These are phyloP conservation scores for Colletotrichum australisinense DNA, from an alignment of 2,329 filamentous ascomycete species.

Conservation along the genomic window DNA sequence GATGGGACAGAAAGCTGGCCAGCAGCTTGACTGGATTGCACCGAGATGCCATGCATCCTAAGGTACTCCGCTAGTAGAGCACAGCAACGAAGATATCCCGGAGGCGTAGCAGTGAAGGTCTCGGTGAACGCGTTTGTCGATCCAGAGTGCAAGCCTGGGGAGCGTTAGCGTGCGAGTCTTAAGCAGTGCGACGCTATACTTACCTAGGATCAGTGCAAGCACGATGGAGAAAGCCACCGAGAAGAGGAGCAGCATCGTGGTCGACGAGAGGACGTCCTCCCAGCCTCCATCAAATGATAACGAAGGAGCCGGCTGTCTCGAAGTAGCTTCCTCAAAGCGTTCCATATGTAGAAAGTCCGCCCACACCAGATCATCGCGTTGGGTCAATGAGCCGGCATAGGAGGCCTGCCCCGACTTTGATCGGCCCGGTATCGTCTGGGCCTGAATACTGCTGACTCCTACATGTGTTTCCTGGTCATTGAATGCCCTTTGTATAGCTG, in stretches of 20 bases:
- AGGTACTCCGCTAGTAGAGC: slow-evolving; percentile 24
- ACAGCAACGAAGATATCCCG: slow-evolving; percentile 21
- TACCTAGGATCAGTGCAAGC: slow-evolving; percentile 24
- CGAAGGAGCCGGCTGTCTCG: not conserved
- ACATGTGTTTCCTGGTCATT: slow-evolving; percentile 12
- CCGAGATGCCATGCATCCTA: not conserved
- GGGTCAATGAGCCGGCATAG: not conserved
- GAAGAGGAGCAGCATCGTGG: slow-evolving; percentile 35
- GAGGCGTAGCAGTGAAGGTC: not conserved
- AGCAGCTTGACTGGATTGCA: not conserved
- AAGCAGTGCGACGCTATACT: not conserved
- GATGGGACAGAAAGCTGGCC: not conserved
- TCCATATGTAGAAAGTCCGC: slow-evolving; percentile 31
- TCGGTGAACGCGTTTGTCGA: not conserved
- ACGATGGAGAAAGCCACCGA: slow-evolving; percentile 35
- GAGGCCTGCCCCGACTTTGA: not conserved
- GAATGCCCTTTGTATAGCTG: slow-evolving; percentile 26
- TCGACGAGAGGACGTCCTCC: slow-evolving; percentile 32
- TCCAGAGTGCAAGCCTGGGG: slow-evolving; percentile 7
- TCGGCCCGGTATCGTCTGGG: slow-evolving; percentile 16
- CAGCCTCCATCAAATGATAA: not conserved
- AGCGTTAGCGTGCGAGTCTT: not conserved
- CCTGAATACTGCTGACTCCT: not conserved
- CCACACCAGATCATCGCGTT: slow-evolving; percentile 19
- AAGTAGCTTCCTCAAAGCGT: slow-evolving; percentile 10